Conservation (phyloP, 192 early-diverging fungal species). For the Thamnidium elegans region DNA sequence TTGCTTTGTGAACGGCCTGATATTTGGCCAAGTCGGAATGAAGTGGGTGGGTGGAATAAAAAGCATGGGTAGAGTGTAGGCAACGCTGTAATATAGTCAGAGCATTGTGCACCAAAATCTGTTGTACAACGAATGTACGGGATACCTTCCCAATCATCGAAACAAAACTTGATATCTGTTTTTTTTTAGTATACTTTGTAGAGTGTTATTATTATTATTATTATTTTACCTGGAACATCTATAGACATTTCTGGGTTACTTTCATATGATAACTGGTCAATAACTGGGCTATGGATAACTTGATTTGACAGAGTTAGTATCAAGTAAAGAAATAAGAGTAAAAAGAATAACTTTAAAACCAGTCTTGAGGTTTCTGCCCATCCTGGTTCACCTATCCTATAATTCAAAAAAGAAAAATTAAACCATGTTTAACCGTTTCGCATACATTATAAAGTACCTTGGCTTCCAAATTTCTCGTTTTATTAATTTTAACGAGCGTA, state of each 20-base stretch:
- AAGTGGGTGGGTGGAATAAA: too few relatives aligned
- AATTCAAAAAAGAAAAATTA: neutral
- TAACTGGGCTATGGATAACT: neutral
- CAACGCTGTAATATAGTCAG: neutral
- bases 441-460: neutral
- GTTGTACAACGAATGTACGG: constrained; percentile 4
- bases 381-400: constrained; percentile 7
- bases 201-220: too few relatives aligned
- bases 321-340: constrained; percentile 7
- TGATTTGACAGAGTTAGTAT: constrained; percentile 4
- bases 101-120: constrained; percentile 1
- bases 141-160: neutral
- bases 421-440: too few relatives aligned
- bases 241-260: neutral
- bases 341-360: constrained; percentile 5
- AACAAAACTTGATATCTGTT: constrained; percentile 2
- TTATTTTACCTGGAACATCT: neutral
- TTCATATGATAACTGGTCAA: constrained; percentile 9
- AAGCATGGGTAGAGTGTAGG: neutral
- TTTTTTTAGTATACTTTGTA: too few relatives aligned
- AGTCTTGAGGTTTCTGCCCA: constrained; percentile 6
- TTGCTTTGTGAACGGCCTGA: neutral
- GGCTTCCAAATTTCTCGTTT: constrained; percentile 11
- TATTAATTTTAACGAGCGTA: neutral
- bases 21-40: neutral